phyloP scores from a whole-genome alignment of 805 yeast species.

The Ogataea thermomethanolica region DNA sequence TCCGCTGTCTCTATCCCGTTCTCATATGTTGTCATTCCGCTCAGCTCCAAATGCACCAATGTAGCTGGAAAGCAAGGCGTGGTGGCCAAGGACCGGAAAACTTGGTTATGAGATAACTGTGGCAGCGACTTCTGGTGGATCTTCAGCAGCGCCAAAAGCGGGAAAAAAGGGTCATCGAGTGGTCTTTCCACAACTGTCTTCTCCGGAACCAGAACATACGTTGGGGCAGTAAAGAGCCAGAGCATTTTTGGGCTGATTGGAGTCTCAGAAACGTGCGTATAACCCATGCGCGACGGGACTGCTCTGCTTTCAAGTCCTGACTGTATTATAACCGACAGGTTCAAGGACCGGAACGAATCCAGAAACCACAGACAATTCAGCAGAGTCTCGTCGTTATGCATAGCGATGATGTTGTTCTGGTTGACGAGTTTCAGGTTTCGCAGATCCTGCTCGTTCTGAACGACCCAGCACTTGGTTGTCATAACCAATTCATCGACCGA shows the following conservation, averaged over 20 bases:
- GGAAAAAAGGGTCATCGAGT: conserved; percentile 5
- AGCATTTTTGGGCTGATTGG: conserved; percentile 1
- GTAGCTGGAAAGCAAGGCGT: conserved; percentile 2
- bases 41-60: conserved; percentile 12
- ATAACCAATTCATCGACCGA: conserved; percentile 5
- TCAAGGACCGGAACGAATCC: conserved; percentile 6
- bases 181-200: background rate
- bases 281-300: conserved; percentile 3
- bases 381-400: conserved; percentile 10
- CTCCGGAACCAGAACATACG: conserved; percentile 9
- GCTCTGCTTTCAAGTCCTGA: conserved; percentile 3
- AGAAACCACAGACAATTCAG: conserved; percentile 9
- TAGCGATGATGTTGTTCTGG: conserved; percentile 10
- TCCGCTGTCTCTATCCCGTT: conserved; percentile 6
- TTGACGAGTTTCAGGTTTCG: conserved; percentile 11
- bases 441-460: conserved; percentile 3
- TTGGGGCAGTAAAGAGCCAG: conserved; percentile 1
- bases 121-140: background rate
- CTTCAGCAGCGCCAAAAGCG: conserved; percentile 9
- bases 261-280: background rate
- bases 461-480: background rate
- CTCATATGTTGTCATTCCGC: conserved; percentile 8
- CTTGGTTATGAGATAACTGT: conserved; percentile 3
- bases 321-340: conserved; percentile 12
- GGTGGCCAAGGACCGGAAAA: conserved; percentile 1